Evolutionary conservation across 176 grass and related monocot genomes (phyloP).

Genomic region (Calamus simplicifolius): DNA sequence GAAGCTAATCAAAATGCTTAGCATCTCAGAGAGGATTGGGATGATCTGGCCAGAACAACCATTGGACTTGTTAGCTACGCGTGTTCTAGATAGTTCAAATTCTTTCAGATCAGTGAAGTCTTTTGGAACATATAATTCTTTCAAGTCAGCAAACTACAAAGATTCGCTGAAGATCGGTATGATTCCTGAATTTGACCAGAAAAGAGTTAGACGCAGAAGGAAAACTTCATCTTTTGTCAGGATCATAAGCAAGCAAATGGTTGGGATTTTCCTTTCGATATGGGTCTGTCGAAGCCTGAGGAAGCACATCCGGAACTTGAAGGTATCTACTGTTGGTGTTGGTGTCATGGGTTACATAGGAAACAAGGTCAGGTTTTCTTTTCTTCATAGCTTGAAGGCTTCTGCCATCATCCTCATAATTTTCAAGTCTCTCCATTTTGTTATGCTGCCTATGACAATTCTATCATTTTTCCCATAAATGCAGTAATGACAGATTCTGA

Average conservation of each 20-base stretch:
- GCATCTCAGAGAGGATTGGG: slow-evolving; percentile 57
- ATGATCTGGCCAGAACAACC: slow-evolving; percentile 86
- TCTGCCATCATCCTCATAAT: neutral
- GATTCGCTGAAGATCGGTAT: slow-evolving; percentile 11
- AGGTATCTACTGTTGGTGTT: slow-evolving; percentile 85
- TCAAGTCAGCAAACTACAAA: slow-evolving; percentile 8
- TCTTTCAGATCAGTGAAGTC: slow-evolving; percentile 12
- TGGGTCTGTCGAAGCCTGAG: slow-evolving; percentile 64
- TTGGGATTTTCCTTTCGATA: slow-evolving; percentile 70
- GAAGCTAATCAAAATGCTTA: slow-evolving; percentile 48
- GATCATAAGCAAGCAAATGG: slow-evolving; percentile 96
- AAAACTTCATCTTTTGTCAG: slow-evolving; percentile 58
- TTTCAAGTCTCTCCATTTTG: no score
- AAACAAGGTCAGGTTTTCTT: slow-evolving; percentile 49
- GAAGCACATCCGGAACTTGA: slow-evolving; percentile 73
- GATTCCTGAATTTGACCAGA: slow-evolving; percentile 26
- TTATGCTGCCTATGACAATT: no score
- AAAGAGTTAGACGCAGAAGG: slow-evolving; percentile 29
- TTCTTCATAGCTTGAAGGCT: neutral
- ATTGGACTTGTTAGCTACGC: slow-evolving; percentile 46
- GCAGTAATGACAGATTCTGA: no score
- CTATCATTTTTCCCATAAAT: no score
- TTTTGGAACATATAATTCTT: slow-evolving; percentile 34
- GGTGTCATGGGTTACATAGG: slow-evolving; percentile 99
- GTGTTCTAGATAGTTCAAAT: neutral